phyloP scores from a whole-genome alignment of 2,329 filamentous ascomycete species.

The Alternaria postmessia region DNA sequence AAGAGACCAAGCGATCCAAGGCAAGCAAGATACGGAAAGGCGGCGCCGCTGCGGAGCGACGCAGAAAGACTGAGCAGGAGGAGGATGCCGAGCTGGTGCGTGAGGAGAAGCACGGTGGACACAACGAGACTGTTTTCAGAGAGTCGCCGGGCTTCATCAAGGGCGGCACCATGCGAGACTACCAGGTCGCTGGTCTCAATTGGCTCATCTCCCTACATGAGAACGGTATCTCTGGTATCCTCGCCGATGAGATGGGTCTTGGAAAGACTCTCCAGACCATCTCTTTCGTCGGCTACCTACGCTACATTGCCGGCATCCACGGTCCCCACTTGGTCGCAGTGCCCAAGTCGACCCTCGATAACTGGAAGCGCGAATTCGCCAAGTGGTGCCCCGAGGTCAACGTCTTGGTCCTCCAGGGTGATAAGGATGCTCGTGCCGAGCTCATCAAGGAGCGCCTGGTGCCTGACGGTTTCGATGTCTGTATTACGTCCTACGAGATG shows the following conservation, averaged over 20 bases:
- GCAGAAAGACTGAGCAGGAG: slow-evolving; percentile 92
- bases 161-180: slow-evolving; percentile 88
- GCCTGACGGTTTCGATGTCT: slow-evolving; percentile 96
- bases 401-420: slow-evolving; percentile 90
- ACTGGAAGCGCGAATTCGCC: slow-evolving; percentile 95
- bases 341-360: slow-evolving; percentile 96
- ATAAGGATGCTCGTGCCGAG: slow-evolving; percentile 88
- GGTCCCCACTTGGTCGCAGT: slow-evolving; percentile 92
- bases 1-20: slow-evolving; percentile 71
- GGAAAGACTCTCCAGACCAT: slow-evolving; percentile 99
- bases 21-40: slow-evolving; percentile 82
- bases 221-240: slow-evolving; percentile 97
- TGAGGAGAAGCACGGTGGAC: slow-evolving; percentile 87
- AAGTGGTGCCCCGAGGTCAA: slow-evolving; percentile 97
- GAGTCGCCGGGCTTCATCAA: slow-evolving; percentile 92
- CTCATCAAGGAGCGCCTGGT: slow-evolving; percentile 92
- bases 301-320: slow-evolving; percentile 86
- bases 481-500: slow-evolving; percentile 99
- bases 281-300: slow-evolving; percentile 91
- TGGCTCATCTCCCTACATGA: slow-evolving; percentile 98
- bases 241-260: slow-evolving; percentile 98
- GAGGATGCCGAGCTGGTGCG: slow-evolving; percentile 89
- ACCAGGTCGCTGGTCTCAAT: slow-evolving; percentile 93
- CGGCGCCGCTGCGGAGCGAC: slow-evolving; percentile 78
- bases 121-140: slow-evolving; percentile 82